Percentiles rank a stretch among this genome's conserved stretches.
phyloP scores from a whole-genome alignment of 371 early-diverging fungal species.

The Mucor plumbeus region DNA sequence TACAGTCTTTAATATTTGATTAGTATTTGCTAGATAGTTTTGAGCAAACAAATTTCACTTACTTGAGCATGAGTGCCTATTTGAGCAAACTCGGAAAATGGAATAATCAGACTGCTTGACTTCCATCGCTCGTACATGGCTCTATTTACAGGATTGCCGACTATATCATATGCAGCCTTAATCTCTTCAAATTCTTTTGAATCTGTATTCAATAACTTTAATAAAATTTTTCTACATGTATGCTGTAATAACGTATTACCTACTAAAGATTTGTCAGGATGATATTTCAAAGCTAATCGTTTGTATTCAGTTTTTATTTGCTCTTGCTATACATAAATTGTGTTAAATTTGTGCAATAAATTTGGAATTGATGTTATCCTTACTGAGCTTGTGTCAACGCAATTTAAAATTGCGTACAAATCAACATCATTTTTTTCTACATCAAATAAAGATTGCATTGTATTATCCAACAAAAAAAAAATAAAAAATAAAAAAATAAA shows the following conservation, averaged over 20 bases:
- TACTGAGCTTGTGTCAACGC: slow-evolving; percentile 33
- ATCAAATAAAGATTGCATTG: slow-evolving; percentile 32
- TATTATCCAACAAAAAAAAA: too few species aligned
- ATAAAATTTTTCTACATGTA: too few species aligned
- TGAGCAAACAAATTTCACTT: not conserved
- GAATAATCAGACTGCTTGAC: slow-evolving; percentile 31
- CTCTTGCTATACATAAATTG: slow-evolving; percentile 15
- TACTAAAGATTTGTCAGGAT: slow-evolving; percentile 31
- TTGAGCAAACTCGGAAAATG: slow-evolving; percentile 38
- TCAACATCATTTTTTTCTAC: slow-evolving; percentile 21
- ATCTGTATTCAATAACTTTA: not conserved
- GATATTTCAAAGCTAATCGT: slow-evolving; percentile 28
- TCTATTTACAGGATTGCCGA: slow-evolving; percentile 30
- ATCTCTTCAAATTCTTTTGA: slow-evolving; percentile 29
- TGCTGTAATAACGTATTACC: not conserved
- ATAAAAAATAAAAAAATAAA: too few species aligned
- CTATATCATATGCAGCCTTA: slow-evolving; percentile 38
- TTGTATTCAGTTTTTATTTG: slow-evolving; percentile 39
- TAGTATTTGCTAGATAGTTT: not conserved
- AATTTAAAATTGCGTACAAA: slow-evolving; percentile 25
- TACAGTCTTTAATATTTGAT: slow-evolving; percentile 25
- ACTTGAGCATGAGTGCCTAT: slow-evolving; percentile 41
- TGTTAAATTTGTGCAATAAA: not conserved
- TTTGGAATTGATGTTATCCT: not conserved
- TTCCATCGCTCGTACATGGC: slow-evolving; percentile 47